Percentiles rank a stretch among this genome's conserved stretches.
phyloP scores from a whole-genome alignment of 1,139 yeast species.

The Scheffersomyces lignicola region DNA sequence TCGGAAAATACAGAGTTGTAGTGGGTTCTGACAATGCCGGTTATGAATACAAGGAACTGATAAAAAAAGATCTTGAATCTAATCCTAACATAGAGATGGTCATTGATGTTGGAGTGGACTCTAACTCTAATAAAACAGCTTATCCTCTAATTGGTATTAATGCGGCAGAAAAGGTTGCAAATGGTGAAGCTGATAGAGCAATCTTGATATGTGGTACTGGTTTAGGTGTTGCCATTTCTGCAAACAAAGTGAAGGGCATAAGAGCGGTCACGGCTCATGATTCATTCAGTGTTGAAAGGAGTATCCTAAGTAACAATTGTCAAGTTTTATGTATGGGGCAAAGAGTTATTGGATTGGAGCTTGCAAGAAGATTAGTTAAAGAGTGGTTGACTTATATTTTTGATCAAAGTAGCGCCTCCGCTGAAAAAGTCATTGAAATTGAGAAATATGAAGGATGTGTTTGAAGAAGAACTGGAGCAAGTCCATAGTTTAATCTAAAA shows the following conservation, averaged over 20 bases:
- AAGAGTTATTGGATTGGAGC: slow-evolving; percentile 45
- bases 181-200: slow-evolving; percentile 43
- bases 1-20: slow-evolving; percentile 23
- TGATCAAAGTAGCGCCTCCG: slow-evolving; percentile 39
- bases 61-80: slow-evolving; percentile 33
- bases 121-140: slow-evolving; percentile 26
- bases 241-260: slow-evolving; percentile 46
- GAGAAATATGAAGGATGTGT: slow-evolving; percentile 6
- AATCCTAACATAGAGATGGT: slow-evolving; percentile 31
- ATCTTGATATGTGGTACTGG: slow-evolving; percentile 50
- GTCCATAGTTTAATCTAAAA: neutral
- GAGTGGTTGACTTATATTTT: slow-evolving; percentile 46
- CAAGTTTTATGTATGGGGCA: slow-evolving; percentile 51
- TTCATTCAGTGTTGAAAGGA: slow-evolving; percentile 45
- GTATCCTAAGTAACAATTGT: slow-evolving; percentile 42
- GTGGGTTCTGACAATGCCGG: slow-evolving; percentile 49
- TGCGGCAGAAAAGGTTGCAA: slow-evolving; percentile 39
- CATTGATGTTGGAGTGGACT: slow-evolving; percentile 38
- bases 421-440: slow-evolving; percentile 36
- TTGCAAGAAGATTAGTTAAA: slow-evolving; percentile 41
- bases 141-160: slow-evolving; percentile 46
- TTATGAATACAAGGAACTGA: slow-evolving; percentile 38
- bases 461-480: neutral
- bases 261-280: slow-evolving; percentile 54
- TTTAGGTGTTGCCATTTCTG: slow-evolving; percentile 46